phyloP scores from a whole-genome alignment of 2,329 filamentous ascomycete species.

The Penicillium expansum region DNA sequence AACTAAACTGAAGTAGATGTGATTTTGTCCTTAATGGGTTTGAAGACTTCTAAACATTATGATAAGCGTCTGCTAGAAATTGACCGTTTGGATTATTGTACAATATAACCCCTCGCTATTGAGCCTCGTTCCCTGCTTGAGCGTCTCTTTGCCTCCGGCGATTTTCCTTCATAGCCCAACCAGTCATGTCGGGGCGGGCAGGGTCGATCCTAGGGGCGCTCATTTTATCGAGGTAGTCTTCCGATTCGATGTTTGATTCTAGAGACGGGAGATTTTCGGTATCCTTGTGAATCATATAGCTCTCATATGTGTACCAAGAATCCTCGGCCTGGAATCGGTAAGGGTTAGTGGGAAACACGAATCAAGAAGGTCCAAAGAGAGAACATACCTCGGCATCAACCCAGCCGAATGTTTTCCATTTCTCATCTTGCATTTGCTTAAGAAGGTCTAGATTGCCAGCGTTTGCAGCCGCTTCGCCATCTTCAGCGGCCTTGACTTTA shows the following conservation, averaged over 20 bases:
- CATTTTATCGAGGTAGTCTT: slow-evolving; percentile 62
- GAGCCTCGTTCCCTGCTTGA: slow-evolving; percentile 17
- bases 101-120: slow-evolving; percentile 16
- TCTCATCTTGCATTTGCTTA: slow-evolving; percentile 73
- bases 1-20: background rate
- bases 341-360: slow-evolving; percentile 11
- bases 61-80: background rate
- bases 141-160: slow-evolving; percentile 34
- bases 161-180: slow-evolving; percentile 46
- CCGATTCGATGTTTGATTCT: slow-evolving; percentile 55
- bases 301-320: slow-evolving; percentile 73
- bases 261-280: slow-evolving; percentile 48
- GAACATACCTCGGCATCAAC: slow-evolving; percentile 41
- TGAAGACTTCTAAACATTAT: background rate
- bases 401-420: slow-evolving; percentile 76
- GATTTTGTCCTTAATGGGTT: background rate
- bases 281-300: slow-evolving; percentile 62
- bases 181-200: slow-evolving; percentile 42
- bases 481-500: slow-evolving; percentile 73
- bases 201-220: slow-evolving; percentile 54
- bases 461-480: slow-evolving; percentile 61
- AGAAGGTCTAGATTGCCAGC: slow-evolving; percentile 75
- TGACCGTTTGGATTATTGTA: background rate
- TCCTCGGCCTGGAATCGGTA: slow-evolving; percentile 51
- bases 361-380: background rate